phyloP scores from a whole-genome alignment of 2,329 filamentous ascomycete genomes.

The Fusarium gaditjirri region DNA sequence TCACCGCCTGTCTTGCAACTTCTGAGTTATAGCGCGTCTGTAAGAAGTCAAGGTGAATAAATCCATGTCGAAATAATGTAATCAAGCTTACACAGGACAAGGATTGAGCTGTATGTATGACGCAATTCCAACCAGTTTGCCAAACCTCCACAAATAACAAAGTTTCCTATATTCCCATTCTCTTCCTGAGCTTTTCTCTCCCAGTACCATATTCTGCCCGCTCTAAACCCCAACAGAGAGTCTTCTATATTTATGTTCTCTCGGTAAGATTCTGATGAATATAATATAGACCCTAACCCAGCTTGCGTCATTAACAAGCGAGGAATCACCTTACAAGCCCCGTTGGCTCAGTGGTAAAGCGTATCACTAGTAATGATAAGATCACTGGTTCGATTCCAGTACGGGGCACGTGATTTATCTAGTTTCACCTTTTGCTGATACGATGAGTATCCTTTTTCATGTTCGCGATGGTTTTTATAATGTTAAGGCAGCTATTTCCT shows the following conservation, averaged over 20 bases:
- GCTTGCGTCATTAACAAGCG: accelerated
- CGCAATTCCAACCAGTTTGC: neutral
- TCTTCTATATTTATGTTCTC: too few species aligned
- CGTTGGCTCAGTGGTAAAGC: conserved; percentile 44
- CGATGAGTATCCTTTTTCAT: neutral
- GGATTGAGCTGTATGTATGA: neutral
- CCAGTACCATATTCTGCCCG: neutral
- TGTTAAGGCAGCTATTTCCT: neutral
- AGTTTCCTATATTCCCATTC: neutral
- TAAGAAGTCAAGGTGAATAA: neutral
- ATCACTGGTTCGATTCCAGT: conserved; percentile 41
- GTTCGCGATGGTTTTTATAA: neutral
- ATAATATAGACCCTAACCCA: neutral
- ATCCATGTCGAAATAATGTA: neutral
- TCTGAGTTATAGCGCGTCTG: neutral
- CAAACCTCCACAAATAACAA: neutral
- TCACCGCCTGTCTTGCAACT: neutral
- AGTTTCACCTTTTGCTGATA: neutral
- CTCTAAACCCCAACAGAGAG: neutral
- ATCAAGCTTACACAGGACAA: neutral
- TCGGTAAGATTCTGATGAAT: accelerated
- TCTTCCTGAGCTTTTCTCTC: neutral
- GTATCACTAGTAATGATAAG: conserved; percentile 44
- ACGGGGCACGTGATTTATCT: conserved; percentile 20
- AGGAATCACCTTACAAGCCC: conserved; percentile 33